Conservation (phyloP, 352 stramenopile genomes). For the Phytophthora parvispora region DNA sequence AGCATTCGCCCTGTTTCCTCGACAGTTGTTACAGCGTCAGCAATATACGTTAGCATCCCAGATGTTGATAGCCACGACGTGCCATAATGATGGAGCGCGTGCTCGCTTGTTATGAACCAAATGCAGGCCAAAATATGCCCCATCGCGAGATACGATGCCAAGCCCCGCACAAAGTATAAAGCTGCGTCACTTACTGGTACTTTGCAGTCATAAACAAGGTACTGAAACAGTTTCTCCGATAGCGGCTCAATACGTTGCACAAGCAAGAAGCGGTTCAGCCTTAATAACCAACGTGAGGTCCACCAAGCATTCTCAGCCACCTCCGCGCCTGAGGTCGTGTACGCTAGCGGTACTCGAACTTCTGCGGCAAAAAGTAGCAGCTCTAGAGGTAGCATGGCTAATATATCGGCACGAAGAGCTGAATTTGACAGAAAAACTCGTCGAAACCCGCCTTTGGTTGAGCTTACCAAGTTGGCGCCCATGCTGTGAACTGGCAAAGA, state of each 20-base stretch:
- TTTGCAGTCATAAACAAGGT: constrained; percentile 66
- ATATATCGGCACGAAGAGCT: constrained; percentile 50
- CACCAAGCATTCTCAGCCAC: constrained; percentile 33
- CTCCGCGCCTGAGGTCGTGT: constrained; percentile 5
- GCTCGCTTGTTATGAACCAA: constrained; percentile 66
- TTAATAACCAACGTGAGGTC: constrained; percentile 53
- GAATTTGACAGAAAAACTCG: constrained; percentile 33
- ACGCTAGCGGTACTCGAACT: constrained; percentile 12
- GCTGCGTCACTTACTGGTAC: constrained; percentile 45
- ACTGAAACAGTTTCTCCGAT: constrained; percentile 67
- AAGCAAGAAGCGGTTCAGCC: constrained; percentile 67
- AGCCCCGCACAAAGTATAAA: constrained; percentile 58
- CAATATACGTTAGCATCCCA: constrained; percentile 58
- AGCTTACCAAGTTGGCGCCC: constrained; percentile 4
- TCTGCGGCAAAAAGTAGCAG: constrained; percentile 36
- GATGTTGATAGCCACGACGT: constrained; percentile 72
- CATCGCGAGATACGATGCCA: constrained; percentile 65
- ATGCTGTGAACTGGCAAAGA: constrained; percentile 30
- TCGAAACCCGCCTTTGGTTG: constrained; percentile 10
- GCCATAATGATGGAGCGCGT: constrained; percentile 44
- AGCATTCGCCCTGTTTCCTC: constrained; percentile 22
- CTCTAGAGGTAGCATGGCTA: constrained; percentile 64
- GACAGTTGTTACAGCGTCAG: constrained; percentile 3
- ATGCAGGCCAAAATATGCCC: constrained; percentile 73
- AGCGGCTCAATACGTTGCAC: constrained; percentile 46